Evolutionary conservation across 2,329 filamentous ascomycete genomes (phyloP).

Genomic region (Colletotrichum sp.): DNA sequence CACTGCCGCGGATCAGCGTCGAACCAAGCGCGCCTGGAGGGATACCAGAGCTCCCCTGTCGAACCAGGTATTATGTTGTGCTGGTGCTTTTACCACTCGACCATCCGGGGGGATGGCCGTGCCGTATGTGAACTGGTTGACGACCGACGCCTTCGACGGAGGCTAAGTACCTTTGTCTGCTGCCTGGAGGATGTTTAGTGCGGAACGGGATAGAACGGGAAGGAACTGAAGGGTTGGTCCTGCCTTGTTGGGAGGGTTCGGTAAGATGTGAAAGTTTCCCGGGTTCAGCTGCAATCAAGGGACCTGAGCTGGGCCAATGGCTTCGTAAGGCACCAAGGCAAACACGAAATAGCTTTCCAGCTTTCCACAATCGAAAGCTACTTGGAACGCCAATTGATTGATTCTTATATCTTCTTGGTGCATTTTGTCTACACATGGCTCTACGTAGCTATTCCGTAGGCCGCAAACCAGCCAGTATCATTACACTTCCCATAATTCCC

Average conservation of each 20-base stretch:
- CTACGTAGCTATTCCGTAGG: not conserved
- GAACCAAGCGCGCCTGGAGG: not conserved
- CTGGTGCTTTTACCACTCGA: not conserved
- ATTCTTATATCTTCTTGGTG: not conserved
- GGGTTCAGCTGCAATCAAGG: not conserved
- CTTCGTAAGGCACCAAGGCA: not conserved
- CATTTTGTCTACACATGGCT: not conserved
- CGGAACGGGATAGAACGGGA: accelerated
- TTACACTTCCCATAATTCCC: not conserved
- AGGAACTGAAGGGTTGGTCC: not conserved
- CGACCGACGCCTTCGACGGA: accelerated
- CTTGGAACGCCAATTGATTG: not conserved
- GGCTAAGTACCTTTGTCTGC: not conserved
- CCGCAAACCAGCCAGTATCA: not conserved
- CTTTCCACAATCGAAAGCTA: not conserved
- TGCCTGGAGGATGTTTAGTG: not conserved
- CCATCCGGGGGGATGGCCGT: not conserved
- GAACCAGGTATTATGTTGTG: not conserved
- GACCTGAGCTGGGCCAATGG: not conserved
- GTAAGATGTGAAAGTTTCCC: not conserved
- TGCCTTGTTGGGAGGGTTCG: not conserved
- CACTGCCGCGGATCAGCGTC: not conserved
- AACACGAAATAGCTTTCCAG: not conserved
- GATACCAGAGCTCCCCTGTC: not conserved
- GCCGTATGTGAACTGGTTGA: not conserved